Evolutionary conservation across 2,329 filamentous ascomycete species (phyloP).

Genomic region (Alternaria gansuensis): DNA sequence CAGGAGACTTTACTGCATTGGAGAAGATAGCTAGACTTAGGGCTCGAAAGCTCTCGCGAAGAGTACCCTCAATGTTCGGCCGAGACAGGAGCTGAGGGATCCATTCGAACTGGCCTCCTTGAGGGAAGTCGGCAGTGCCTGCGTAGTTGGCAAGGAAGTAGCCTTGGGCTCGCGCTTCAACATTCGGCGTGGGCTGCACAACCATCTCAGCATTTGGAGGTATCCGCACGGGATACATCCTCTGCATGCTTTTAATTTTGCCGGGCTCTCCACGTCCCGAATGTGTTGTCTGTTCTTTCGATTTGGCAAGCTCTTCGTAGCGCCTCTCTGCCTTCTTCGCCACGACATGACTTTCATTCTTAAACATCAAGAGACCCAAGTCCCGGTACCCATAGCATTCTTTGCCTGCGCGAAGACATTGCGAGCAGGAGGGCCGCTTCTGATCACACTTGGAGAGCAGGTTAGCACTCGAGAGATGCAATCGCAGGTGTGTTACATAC

Average conservation of each 20-base stretch:
- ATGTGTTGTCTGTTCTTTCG: constrained; percentile 11
- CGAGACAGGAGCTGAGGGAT: constrained; percentile 33
- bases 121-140: constrained; percentile 32
- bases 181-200: constrained; percentile 29
- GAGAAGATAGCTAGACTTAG: constrained; percentile 38
- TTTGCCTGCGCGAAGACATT: constrained; percentile 42
- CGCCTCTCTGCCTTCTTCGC: constrained; percentile 36
- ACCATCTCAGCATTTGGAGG: constrained; percentile 26
- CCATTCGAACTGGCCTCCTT: constrained; percentile 43
- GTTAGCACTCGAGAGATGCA: background rate
- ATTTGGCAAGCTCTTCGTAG: constrained; percentile 37
- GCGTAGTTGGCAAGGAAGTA: constrained; percentile 47
- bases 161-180: constrained; percentile 42
- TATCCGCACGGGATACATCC: constrained; percentile 1
- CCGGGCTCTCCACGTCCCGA: constrained; percentile 1
- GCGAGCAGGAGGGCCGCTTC: constrained; percentile 45
- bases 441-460: constrained; percentile 41
- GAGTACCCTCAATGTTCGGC: constrained; percentile 28
- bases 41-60: constrained; percentile 37
- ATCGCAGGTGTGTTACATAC: constrained; percentile 21
- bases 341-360: constrained; percentile 41
- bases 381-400: constrained; percentile 47
- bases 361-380: constrained; percentile 44
- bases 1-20: constrained; percentile 34
- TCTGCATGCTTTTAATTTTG: constrained; percentile 2